A percentile compares a stretch with the other conserved stretches of the same genome.
Conservation (phyloP, 306 rosid species). For the Inga laurina region DNA sequence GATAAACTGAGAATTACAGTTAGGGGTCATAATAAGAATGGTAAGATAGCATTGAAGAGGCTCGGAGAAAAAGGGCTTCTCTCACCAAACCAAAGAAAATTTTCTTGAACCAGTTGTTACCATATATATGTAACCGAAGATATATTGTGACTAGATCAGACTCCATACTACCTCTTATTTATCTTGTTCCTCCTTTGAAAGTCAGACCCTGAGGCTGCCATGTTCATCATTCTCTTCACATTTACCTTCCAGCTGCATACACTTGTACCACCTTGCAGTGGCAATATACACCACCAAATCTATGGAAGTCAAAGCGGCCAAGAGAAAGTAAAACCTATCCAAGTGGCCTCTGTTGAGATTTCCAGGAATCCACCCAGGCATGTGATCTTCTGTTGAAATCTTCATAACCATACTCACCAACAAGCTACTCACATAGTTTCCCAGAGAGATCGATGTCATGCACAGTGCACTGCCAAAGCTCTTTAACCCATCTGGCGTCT, state of each 20-base stretch:
- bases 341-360: slow-evolving; percentile 95
- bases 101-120: slow-evolving; percentile 38
- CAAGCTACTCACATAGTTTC: slow-evolving; percentile 92
- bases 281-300: slow-evolving; percentile 75
- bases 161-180: slow-evolving; percentile 61
- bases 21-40: slow-evolving; percentile 24
- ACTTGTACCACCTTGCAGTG: slow-evolving; percentile 91
- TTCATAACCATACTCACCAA: slow-evolving; percentile 93
- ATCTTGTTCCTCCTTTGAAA: slow-evolving; percentile 28
- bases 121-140: slow-evolving; percentile 3
- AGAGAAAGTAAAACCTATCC: slow-evolving; percentile 90
- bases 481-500: slow-evolving; percentile 94
- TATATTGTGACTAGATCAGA: slow-evolving; percentile 31
- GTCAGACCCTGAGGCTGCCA: slow-evolving; percentile 48
- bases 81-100: slow-evolving; percentile 21
- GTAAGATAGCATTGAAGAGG: slow-evolving; percentile 28
- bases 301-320: slow-evolving; percentile 80
- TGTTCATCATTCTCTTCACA: slow-evolving; percentile 45
- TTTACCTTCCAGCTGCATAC: slow-evolving; percentile 72
- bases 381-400: slow-evolving; percentile 84
- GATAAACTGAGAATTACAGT: slow-evolving; percentile 33
- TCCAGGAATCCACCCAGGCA: slow-evolving; percentile 99
- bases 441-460: slow-evolving; percentile 96
- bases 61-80: slow-evolving; percentile 41
- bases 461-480: slow-evolving; percentile 98